Base-by-base conservation (phyloP, 129 eudicot genomes). In the Flaveria robusta region DNA sequence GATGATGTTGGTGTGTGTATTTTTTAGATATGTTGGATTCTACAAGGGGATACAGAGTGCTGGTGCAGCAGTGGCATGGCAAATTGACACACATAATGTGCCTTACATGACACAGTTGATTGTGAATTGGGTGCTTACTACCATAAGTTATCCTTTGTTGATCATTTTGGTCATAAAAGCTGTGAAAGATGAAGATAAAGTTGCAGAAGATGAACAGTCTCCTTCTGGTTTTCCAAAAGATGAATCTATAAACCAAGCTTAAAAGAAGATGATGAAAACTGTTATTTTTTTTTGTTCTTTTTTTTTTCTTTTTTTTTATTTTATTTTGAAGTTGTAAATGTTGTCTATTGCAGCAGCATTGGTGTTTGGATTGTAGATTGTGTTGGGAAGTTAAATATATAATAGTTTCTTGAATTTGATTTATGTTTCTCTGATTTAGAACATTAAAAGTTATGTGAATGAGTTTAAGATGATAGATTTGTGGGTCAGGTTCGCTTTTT, bases 41-140 rank as follows among this genome's bases (percentile, higher is more conserved):
- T 93, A 90, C 83, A 93, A 93, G 85, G 98, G 98, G 63, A 85
- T 93, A 51, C 98, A 93, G 74, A 93, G 98, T 82, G 98, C 98
- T 2, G 98, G 98, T 50, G 98, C 83, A n/a, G 98, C 96, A 56
- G 91, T 90, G 47, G 95, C 98, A 31, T 92, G 96, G 97, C 97
- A 92, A 77, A 75, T 89, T 26, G 97, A 92, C 75, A 43, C 86
- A 2, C 91, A 83, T 70, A 87, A 85, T 0, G 93, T 84, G n/a
- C 81, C 97, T 19, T 89, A 80, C 55, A 31, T 89, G 80, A 77
- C 78, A 65, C 88, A 92, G 64, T 76, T 92, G 59, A 72, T 86
- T 9, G 77, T 79, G 22, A 92, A 92, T 63, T 92, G 97, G 97
- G 85, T 43, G 7, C 79, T 92, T 8, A 87, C 90, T 24, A 89